Base-by-base conservation (phyloP, 2,329 filamentous ascomycete species). In the Arthrinium puccinioides region DNA sequence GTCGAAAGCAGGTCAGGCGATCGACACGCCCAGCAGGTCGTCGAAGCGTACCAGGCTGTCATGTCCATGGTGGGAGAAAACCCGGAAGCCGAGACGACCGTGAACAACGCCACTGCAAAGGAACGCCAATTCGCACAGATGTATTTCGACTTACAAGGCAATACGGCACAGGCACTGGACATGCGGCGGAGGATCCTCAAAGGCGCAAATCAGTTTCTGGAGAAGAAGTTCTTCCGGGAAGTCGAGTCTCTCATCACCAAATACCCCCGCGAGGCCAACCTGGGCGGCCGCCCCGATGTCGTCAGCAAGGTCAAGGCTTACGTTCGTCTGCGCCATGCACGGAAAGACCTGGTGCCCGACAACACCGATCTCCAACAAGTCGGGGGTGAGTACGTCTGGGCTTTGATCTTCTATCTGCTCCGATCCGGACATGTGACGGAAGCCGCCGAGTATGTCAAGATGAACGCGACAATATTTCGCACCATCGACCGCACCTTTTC, bases 251-350 rank as follows among this genome's bases (percentile, higher is more conserved):
- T 84, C 27, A 83, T 98, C 42, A 72, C 76, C 26, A 94, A 84
- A 59, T 87, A 92, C 55, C 88, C 89, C 3, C 79, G 83, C 38
- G 89, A 96, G 55, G 90, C 92, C 21, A 86, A 86, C 54, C 74
- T 95, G 28, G 92, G 92, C 42, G 92, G 92, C 46, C 77, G 88
- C 27, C 92, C 92, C 1, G 87, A 89, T 38, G 77, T 87, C 16
- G 74, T 89, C 47, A 94, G 86, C 68, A 94, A 94, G 64, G 83
- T 96, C 54, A 87, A 87, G 54, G 92, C 87, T 7, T 98, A 90
- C 55, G 87, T 98, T 49, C 80, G 89, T 33, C 72, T 96, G 40
- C 80, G 86, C 43, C 76, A 82, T 28, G 74, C 77, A 2, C 79
- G 87, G 41, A 94, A 89, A 61, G 87, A 94, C 53, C 74, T 97